phyloP scores from a whole-genome alignment of 352 stramenopile genomes.

The Pythium aphanidermatum region DNA sequence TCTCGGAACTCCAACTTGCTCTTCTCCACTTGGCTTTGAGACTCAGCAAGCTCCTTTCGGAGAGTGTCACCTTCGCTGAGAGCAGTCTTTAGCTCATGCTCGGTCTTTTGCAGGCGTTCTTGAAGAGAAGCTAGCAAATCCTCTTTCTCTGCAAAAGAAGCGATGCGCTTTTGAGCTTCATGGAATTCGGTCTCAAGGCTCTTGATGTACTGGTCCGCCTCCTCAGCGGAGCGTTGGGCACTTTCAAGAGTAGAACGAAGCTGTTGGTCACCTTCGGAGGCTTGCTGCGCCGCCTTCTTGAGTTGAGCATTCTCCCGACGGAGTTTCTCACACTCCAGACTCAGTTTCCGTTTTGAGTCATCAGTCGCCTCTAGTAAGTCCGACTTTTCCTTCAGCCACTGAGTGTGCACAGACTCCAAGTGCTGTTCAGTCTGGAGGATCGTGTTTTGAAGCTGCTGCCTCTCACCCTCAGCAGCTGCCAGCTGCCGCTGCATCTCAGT shows the following conservation, averaged over 20 bases:
- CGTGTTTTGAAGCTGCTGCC: constrained; percentile 31
- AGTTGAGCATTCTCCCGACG: constrained; percentile 34
- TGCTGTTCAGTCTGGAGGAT: constrained; percentile 50
- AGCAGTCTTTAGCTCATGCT: constrained; percentile 24
- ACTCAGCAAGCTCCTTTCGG: constrained; percentile 12
- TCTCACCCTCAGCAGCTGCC: constrained; percentile 33
- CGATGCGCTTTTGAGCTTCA: constrained; percentile 22
- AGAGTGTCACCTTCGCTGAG: constrained; percentile 13
- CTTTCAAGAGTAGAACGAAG: constrained; percentile 19
- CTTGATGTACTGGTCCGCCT: constrained; percentile 24
- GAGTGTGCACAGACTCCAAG: constrained; percentile 37
- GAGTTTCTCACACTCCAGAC: constrained; percentile 33
- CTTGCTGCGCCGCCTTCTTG: constrained; percentile 20
- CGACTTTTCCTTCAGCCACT: constrained; percentile 62
- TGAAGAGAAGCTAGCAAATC: constrained; percentile 27
- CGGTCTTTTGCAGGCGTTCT: constrained; percentile 26
- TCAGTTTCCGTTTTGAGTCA: constrained; percentile 26
- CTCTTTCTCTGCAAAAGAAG: constrained; percentile 30
- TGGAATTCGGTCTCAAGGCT: constrained; percentile 31
- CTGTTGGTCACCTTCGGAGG: constrained; percentile 32
- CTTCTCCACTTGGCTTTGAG: constrained; percentile 19
- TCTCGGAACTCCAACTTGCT: constrained; percentile 26
- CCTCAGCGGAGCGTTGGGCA: constrained; percentile 18
- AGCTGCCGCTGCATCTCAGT: constrained; percentile 41
- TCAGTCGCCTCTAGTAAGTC: constrained; percentile 34